Conservation (phyloP, 495 filamentous ascomycete species). For the Cetradonia linearis region DNA sequence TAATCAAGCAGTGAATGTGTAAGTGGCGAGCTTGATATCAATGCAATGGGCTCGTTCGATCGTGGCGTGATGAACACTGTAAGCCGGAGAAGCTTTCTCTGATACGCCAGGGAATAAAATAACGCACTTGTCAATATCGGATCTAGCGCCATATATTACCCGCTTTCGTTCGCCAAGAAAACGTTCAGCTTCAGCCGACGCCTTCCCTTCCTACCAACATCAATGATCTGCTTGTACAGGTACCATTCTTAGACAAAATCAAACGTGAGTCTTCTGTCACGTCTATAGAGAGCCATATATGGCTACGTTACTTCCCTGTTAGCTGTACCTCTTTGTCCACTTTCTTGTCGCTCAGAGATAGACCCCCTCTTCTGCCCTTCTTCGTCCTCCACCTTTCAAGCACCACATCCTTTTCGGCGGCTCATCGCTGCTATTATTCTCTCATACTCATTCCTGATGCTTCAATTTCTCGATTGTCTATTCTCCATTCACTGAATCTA, state of each 20-base stretch:
- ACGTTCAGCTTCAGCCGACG: conserved; percentile 13
- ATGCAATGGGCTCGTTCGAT: neutral
- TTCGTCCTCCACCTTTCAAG: conserved; percentile 5
- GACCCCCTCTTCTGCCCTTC: conserved; percentile 14
- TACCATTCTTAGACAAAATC: conserved; percentile 8
- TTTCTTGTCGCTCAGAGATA: conserved; percentile 13
- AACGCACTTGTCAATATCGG: neutral
- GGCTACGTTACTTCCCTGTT: conserved; percentile 25
- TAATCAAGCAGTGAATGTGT: neutral
- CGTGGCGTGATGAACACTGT: neutral
- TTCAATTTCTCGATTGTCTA: conserved; percentile 22
- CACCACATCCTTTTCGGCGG: conserved; percentile 18
- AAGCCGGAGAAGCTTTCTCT: neutral
- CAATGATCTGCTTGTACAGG: conserved; percentile 9
- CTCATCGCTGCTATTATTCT: conserved; percentile 23
- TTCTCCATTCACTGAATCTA: conserved; percentile 19
- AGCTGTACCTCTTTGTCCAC: conserved; percentile 15
- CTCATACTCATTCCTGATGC: conserved; percentile 27
- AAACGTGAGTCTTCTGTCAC: conserved; percentile 27
- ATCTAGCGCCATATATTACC: conserved; percentile 3
- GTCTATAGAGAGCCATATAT: conserved; percentile 21
- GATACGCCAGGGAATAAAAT: neutral
- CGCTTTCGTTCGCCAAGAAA: conserved; percentile 13
- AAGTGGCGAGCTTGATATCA: neutral
- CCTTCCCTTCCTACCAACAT: conserved; percentile 11